Base-by-base conservation (phyloP, 768 basidiomycete genomes). In the Suillus ampliporus region DNA sequence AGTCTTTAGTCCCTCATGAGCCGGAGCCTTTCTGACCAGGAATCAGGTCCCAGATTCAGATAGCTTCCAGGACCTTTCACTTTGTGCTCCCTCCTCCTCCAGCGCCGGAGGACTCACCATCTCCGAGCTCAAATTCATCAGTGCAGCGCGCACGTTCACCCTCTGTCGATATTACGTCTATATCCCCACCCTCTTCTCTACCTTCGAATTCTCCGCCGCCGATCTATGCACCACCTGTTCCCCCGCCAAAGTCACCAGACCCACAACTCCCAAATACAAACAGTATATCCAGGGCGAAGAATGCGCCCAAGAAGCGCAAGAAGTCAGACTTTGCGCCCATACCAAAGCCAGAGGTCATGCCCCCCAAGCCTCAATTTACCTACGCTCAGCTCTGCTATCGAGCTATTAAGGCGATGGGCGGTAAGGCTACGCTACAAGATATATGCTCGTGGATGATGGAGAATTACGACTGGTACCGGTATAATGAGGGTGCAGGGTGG, bases 11-110 rank as follows among this genome's bases (percentile, higher is more conserved):
- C 40, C 41, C 31, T 48, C 23, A 37, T 34, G 15, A 46, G 9
- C 37, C 15, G 28, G 51, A 35, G 26, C 43, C 9, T 52, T 52
- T 44, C 67, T 67, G 48, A 71, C 59, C 61, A 65, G 68, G 19
- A 69, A 28, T 3, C 70, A 95, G 95, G 73, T 95, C 95, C 60
- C 92, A 94, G 78, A 93, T 97, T 64, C 95, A 98, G 81, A 99
- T 99, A 71, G 94, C 97, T 23, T 95, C 97, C 34, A 90, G 97
- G 63, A 95, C 94, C 28, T 99, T 99, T 78, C 90, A 95, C 74
- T 99, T 99, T 71, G 89, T 98, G 61, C 88, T 99, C 15, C 97
- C 97, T 38, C 95, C 95, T 2, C 89, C 92, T 1, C 85, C 89
- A 40, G 84, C 86, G 13, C 89, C 90, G 46, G 91, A 92, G 72